Conservation (phyloP, 208 protist species). For the Trypanosomatidae sp. region DNA sequence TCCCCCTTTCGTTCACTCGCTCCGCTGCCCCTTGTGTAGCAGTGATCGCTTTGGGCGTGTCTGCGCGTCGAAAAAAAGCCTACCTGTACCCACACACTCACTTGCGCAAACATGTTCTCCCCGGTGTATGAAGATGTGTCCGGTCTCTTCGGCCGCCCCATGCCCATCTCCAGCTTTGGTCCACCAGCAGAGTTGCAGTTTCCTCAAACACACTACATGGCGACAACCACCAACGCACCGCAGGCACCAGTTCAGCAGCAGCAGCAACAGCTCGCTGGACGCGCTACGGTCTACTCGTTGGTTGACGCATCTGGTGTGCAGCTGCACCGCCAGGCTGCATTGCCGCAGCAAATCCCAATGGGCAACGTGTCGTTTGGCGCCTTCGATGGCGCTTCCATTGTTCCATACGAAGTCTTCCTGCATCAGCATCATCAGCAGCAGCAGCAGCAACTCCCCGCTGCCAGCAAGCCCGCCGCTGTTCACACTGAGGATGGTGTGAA, state of each 20-base stretch:
- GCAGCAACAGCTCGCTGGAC: slow-evolving; percentile 4
- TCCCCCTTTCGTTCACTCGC: slow-evolving; percentile 3
- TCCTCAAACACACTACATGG: slow-evolving; percentile 6
- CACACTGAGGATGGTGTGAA: slow-evolving; percentile 13
- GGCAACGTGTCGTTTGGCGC: slow-evolving; percentile 12
- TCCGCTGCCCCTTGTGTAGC: neutral
- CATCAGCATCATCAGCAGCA: slow-evolving; percentile 25
- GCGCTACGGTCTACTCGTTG: slow-evolving; percentile 10
- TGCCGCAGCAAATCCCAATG: slow-evolving; percentile 11
- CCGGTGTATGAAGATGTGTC: slow-evolving; percentile 24
- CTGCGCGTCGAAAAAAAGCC: neutral
- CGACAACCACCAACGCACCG: neutral
- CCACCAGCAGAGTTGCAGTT: slow-evolving; percentile 18
- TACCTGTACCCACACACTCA: neutral
- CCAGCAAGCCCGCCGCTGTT: slow-evolving; percentile 6
- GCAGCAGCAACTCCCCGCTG: slow-evolving; percentile 4
- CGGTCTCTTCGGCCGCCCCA: slow-evolving; percentile 18
- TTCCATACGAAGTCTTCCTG: slow-evolving; percentile 21
- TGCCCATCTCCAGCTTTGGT: slow-evolving; percentile 11
- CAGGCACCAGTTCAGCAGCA: slow-evolving; percentile 5
- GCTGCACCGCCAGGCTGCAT: slow-evolving; percentile 5
- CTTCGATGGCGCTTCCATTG: slow-evolving; percentile 16
- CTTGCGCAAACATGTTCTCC: slow-evolving; percentile 12
- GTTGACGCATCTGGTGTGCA: slow-evolving; percentile 10
- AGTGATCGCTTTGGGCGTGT: slow-evolving; percentile 3